Percentiles rank a stretch among this genome's conserved stretches.
These are phyloP conservation scores for Cladophialophora yegresii DNA, from an alignment of 2,329 filamentous ascomycete species.

Conservation along the genomic window DNA sequence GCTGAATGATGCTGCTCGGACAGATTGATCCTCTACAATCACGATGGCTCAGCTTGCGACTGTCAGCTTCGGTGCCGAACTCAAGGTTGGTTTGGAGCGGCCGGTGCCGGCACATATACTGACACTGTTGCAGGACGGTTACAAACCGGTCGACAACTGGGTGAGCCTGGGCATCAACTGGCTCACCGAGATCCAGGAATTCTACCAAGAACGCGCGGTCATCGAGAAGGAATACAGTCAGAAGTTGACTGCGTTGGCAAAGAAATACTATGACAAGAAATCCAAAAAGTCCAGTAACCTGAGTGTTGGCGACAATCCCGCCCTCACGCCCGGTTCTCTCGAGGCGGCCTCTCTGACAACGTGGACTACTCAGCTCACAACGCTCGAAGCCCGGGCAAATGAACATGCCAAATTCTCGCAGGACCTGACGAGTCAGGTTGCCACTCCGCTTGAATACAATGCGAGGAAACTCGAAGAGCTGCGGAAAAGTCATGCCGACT, in stretches of 20 bases:
- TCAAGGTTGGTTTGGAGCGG: constrained; percentile 68
- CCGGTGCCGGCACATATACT: constrained; percentile 21
- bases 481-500: constrained; percentile 86
- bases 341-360: constrained; percentile 96
- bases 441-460: constrained; percentile 79
- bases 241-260: constrained; percentile 82
- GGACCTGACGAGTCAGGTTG: constrained; percentile 76
- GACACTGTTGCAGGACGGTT: constrained; percentile 71
- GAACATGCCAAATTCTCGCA: constrained; percentile 86
- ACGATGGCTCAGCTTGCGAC: constrained; percentile 36
- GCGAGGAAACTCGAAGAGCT: constrained; percentile 81
- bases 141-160: constrained; percentile 93
- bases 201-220: constrained; percentile 89
- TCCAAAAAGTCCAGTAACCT: constrained; percentile 81
- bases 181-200: constrained; percentile 95
- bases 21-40: constrained; percentile 7
- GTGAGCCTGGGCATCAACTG: constrained; percentile 82
- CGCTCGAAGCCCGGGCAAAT: constrained; percentile 80
- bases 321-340: constrained; percentile 90
- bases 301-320: constrained; percentile 90
- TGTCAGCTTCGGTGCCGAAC: constrained; percentile 74
- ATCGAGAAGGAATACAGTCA: constrained; percentile 97
- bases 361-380: constrained; percentile 91
- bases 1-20: constrained; percentile 24
- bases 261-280: constrained; percentile 98